Evolutionary conservation across 2,329 filamentous ascomycete genomes (phyloP).

Genomic region (Zalaria obscura): DNA sequence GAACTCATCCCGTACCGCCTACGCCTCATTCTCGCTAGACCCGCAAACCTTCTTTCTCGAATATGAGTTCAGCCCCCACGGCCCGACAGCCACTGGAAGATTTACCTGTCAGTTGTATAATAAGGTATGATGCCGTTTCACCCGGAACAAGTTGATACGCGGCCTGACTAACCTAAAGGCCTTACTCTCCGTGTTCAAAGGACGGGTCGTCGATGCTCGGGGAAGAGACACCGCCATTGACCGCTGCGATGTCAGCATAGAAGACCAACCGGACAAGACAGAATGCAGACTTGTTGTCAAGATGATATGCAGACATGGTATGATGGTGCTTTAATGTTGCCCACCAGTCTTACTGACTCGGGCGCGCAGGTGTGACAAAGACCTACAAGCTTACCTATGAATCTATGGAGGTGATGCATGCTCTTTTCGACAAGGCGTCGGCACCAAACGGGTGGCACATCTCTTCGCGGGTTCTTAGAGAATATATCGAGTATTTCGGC

Average conservation of each 20-base stretch:
- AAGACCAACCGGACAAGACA: constrained; percentile 52
- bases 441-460: constrained; percentile 59
- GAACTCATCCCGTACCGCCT: constrained; percentile 69
- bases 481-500: constrained; percentile 69
- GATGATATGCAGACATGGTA: constrained; percentile 44
- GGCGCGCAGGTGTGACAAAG: constrained; percentile 49
- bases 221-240: constrained; percentile 60
- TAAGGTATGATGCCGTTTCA: constrained; percentile 32
- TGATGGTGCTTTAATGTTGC: no score
- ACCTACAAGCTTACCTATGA: constrained; percentile 68
- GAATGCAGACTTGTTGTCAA: constrained; percentile 63
- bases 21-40: constrained; percentile 57
- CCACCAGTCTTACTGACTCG: background rate
- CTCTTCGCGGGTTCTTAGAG: constrained; percentile 53
- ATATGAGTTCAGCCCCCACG: constrained; percentile 41
- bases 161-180: constrained; percentile 8
- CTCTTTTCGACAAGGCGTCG: constrained; percentile 54
- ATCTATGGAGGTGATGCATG: constrained; percentile 57
- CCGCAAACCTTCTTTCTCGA: constrained; percentile 56
- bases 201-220: constrained; percentile 46
- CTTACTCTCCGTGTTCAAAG: constrained; percentile 61
- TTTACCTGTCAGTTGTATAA: constrained; percentile 68
- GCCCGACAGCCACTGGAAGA: constrained; percentile 14
- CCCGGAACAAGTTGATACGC: no score
- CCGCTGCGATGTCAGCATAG: constrained; percentile 57